Conservation (phyloP, 805 yeast genomes). For the Wickerhamiella azymoides region DNA sequence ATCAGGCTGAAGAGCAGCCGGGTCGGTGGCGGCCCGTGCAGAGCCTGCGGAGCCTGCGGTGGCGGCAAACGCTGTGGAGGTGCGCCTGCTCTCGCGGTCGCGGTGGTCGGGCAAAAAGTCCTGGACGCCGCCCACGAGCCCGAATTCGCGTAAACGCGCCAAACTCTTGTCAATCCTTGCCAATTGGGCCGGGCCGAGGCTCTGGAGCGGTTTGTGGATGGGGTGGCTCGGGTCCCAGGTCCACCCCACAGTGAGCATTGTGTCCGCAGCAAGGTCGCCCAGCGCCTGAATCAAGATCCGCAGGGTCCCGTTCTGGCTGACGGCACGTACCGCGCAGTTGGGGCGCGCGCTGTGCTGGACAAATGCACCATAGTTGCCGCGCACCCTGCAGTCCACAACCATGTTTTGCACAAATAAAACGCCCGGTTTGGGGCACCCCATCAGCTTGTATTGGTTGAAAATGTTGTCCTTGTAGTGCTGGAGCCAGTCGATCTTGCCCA, state of each 20-base stretch:
- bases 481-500: slow-evolving; percentile 62
- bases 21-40: no score
- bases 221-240: slow-evolving; percentile 80
- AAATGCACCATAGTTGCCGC: slow-evolving; percentile 66
- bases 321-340: slow-evolving; percentile 50
- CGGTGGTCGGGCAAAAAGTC: neutral
- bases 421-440: slow-evolving; percentile 59
- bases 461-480: slow-evolving; percentile 49
- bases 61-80: neutral
- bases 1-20: no score
- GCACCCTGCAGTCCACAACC: slow-evolving; percentile 64
- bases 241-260: slow-evolving; percentile 73
- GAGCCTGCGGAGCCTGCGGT: no score
- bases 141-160: neutral
- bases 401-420: slow-evolving; percentile 41
- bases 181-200: slow-evolving; percentile 21
- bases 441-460: slow-evolving; percentile 56
- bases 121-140: neutral
- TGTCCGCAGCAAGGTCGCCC: slow-evolving; percentile 43
- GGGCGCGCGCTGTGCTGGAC: slow-evolving; percentile 65
- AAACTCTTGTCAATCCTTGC: slow-evolving; percentile 9
- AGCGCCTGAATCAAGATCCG: slow-evolving; percentile 46
- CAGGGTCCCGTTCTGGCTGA: slow-evolving; percentile 26
- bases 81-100: no score
- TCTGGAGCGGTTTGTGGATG: slow-evolving; percentile 34